Conservation (phyloP, 148 eudicot genomes). For the Fagopyrum esculentum region DNA sequence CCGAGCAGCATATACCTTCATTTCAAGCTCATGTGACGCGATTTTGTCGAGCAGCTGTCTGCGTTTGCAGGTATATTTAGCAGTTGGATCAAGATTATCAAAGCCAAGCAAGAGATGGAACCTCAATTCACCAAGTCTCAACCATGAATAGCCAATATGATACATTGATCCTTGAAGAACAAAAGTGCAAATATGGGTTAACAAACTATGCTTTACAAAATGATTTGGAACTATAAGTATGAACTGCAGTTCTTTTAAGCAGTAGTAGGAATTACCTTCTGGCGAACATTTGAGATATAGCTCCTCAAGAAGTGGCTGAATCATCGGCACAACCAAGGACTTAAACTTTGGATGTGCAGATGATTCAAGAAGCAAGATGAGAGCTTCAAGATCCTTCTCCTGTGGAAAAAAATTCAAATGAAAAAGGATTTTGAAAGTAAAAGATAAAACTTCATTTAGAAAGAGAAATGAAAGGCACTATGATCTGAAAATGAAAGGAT, state of each 20-base stretch:
- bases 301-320: constrained; percentile 60
- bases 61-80: constrained; percentile 60
- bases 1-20: constrained; percentile 40
- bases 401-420: constrained; percentile 11
- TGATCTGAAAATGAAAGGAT: too few species aligned
- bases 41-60: constrained; percentile 51
- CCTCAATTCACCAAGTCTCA: constrained; percentile 69
- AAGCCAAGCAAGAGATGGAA: constrained; percentile 67
- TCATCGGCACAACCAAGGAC: constrained; percentile 36
- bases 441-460: not conserved
- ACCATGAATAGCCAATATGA: constrained; percentile 53
- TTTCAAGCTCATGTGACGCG: constrained; percentile 67
- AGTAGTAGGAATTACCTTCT: constrained; percentile 6
- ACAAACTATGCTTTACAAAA: not conserved
- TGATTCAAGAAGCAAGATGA: constrained; percentile 52
- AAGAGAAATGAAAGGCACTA: too few species aligned
- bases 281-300: constrained; percentile 31
- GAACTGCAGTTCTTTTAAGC: constrained; percentile 1
- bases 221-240: not conserved
- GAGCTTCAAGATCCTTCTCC: constrained; percentile 28
- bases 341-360: constrained; percentile 55
- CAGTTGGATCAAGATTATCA: constrained; percentile 81
- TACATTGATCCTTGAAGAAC: constrained; percentile 20
- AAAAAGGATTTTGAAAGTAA: not conserved
- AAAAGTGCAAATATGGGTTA: constrained; percentile 7